These are phyloP conservation scores for Kuraishia capsulata DNA, from an alignment of 805 yeast species.

Conservation along the genomic window DNA sequence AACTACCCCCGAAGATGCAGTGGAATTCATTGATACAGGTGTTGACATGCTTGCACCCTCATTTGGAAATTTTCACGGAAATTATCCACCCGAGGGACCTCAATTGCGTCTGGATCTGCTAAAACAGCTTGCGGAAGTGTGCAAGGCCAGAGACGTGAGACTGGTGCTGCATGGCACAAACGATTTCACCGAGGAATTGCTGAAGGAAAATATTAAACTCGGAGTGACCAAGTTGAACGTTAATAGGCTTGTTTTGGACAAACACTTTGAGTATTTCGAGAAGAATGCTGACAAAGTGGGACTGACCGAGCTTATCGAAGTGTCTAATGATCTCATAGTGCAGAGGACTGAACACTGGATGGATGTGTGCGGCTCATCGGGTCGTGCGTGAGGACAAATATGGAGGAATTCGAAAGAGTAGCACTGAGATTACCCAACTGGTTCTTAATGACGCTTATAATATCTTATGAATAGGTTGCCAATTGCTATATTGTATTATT, in stretches of 20 bases:
- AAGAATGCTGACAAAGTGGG: slow-evolving; percentile 13
- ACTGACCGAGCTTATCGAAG: slow-evolving; percentile 19
- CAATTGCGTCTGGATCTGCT: slow-evolving; percentile 4
- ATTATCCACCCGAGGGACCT: slow-evolving; percentile 24
- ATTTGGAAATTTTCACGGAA: slow-evolving; percentile 28
- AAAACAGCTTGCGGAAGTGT: not conserved
- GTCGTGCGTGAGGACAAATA: slow-evolving; percentile 11
- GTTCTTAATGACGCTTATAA: too few species aligned
- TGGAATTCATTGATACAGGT: slow-evolving; percentile 21
- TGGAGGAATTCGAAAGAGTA: not conserved
- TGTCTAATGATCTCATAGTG: slow-evolving; percentile 13
- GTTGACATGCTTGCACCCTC: slow-evolving; percentile 27
- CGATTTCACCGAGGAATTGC: slow-evolving; percentile 19
- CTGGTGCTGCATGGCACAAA: slow-evolving; percentile 27
- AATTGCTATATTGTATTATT: too few species aligned
- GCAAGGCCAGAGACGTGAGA: slow-evolving; percentile 7
- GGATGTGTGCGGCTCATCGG: slow-evolving; percentile 17
- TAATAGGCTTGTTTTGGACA: slow-evolving; percentile 20
- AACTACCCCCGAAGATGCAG: slow-evolving; percentile 23
- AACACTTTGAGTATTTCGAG: slow-evolving; percentile 15
- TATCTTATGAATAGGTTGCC: too few species aligned
- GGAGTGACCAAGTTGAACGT: slow-evolving; percentile 25
- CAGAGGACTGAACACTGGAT: slow-evolving; percentile 20
- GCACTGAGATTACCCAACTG: too few species aligned
- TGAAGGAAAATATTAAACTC: slow-evolving; percentile 14